Conservation (phyloP, 2,329 filamentous ascomycete species). For the Biscogniauxia marginata region DNA sequence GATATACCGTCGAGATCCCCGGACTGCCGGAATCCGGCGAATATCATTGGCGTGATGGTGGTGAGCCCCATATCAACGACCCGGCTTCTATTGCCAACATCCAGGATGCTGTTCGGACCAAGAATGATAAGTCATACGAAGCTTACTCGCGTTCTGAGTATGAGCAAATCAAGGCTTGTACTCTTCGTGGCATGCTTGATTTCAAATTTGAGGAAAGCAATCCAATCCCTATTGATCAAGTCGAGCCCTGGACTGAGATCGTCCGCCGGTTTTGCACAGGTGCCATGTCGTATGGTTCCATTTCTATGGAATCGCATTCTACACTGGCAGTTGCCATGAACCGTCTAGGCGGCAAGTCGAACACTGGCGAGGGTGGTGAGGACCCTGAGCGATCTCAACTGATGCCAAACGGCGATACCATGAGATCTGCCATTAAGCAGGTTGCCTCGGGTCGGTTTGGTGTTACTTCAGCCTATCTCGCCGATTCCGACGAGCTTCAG, state of each 20-base stretch:
- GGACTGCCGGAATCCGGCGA: constrained; percentile 90
- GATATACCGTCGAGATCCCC: constrained; percentile 71
- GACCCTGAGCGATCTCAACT: constrained; percentile 86
- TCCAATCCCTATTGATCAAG: constrained; percentile 90
- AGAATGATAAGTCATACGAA: constrained; percentile 98
- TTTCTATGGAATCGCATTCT: constrained; percentile 97
- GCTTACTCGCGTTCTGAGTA: constrained; percentile 92
- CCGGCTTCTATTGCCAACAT: constrained; percentile 94
- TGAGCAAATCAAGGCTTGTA: constrained; percentile 95
- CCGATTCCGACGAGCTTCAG: constrained; percentile 92
- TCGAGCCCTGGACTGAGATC: constrained; percentile 97
- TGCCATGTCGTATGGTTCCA: constrained; percentile 98
- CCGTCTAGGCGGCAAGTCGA: constrained; percentile 91
- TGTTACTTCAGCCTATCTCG: constrained; percentile 91
- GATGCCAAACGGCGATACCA: constrained; percentile 89
- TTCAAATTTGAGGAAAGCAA: constrained; percentile 89
- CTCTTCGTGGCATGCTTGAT: constrained; percentile 87
- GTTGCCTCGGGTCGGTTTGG: constrained; percentile 94
- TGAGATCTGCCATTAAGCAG: constrained; percentile 97
- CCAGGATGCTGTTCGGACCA: constrained; percentile 91
- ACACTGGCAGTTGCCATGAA: constrained; percentile 97
- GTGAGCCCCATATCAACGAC: constrained; percentile 93
- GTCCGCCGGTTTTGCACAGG: constrained; percentile 95
- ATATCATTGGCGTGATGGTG: constrained; percentile 97
- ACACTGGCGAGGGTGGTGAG: constrained; percentile 96